Evolutionary conservation across 2,329 filamentous ascomycete genomes (phyloP).

Genomic region (Biscogniauxia marginata): DNA sequence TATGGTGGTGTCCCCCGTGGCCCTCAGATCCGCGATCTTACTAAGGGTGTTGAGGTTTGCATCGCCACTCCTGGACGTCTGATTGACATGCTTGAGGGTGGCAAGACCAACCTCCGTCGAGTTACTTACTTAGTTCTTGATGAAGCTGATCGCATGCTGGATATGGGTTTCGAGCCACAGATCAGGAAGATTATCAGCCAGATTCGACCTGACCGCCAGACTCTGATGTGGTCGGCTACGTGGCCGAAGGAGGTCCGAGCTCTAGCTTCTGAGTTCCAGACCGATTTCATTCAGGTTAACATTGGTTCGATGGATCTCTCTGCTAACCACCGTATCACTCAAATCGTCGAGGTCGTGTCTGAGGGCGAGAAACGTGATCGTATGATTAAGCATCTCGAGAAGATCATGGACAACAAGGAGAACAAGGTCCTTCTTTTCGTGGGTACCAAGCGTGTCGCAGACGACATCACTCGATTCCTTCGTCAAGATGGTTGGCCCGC

Average conservation of each 20-base stretch:
- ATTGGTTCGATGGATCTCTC: conserved; percentile 94
- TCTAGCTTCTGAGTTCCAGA: conserved; percentile 84
- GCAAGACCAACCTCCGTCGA: conserved; percentile 96
- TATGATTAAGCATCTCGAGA: conserved; percentile 97
- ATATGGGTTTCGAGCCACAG: conserved; percentile 99
- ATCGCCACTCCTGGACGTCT: conserved; percentile 97
- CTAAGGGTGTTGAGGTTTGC: conserved; percentile 94
- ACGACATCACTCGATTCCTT: conserved; percentile 96
- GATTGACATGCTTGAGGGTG: conserved; percentile 97
- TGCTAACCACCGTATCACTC: conserved; percentile 96
- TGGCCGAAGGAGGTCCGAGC: conserved; percentile 99
- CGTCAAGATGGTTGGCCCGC: conserved; percentile 98
- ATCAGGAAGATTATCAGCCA: conserved; percentile 98
- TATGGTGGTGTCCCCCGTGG: conserved; percentile 99
- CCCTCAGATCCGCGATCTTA: conserved; percentile 91
- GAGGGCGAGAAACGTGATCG: conserved; percentile 97
- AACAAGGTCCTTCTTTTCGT: conserved; percentile 98
- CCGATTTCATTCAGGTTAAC: conserved; percentile 98
- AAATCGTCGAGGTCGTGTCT: conserved; percentile 93
- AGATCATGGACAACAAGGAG: conserved; percentile 92
- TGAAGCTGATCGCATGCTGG: conserved; percentile 98
- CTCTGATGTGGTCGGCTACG: conserved; percentile 99
- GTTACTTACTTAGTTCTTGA: conserved; percentile 98
- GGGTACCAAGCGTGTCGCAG: conserved; percentile 89
- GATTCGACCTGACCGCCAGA: conserved; percentile 97